Percentiles rank a stretch among this genome's conserved stretches.
These are phyloP conservation scores for Suillus spraguei DNA, from an alignment of 768 basidiomycete genomes.

Conservation along the genomic window DNA sequence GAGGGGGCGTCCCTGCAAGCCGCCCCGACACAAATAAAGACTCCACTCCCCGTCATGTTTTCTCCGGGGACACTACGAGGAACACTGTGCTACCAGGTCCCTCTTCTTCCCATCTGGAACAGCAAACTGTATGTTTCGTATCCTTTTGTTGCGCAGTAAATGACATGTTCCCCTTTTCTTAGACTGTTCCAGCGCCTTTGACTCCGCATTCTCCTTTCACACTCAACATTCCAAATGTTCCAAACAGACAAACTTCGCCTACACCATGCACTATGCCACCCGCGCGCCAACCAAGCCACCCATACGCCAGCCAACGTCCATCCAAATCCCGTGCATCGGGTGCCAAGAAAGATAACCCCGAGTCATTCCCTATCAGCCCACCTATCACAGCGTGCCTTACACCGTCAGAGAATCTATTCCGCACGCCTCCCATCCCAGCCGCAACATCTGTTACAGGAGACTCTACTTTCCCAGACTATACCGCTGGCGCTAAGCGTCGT, in stretches of 20 bases:
- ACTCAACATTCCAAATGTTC: slow-evolving; percentile 19
- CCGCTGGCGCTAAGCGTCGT: slow-evolving; percentile 69
- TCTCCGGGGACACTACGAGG: slow-evolving; percentile 22
- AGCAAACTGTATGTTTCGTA: slow-evolving; percentile 33
- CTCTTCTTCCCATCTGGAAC: slow-evolving; percentile 21
- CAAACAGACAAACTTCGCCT: slow-evolving; percentile 28
- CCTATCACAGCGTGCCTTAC: slow-evolving; percentile 26
- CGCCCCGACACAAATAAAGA: slow-evolving; percentile 25
- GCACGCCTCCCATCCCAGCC: slow-evolving; percentile 25
- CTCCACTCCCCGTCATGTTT: slow-evolving; percentile 17
- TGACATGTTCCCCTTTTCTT: slow-evolving; percentile 12
- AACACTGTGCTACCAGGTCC: slow-evolving; percentile 19
- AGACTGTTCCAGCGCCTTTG: slow-evolving; percentile 28
- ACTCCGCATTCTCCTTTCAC: slow-evolving; percentile 36
- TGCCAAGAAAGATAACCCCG: slow-evolving; percentile 32
- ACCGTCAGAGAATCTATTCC: slow-evolving; percentile 33
- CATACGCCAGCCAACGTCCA: slow-evolving; percentile 23
- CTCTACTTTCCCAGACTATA: slow-evolving; percentile 33
- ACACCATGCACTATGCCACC: slow-evolving; percentile 21
- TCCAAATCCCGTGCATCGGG: slow-evolving; percentile 32
- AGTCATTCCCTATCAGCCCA: slow-evolving; percentile 20
- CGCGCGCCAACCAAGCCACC: slow-evolving; percentile 19
- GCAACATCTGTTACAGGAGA: slow-evolving; percentile 33
- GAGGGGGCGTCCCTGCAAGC: slow-evolving; percentile 24
- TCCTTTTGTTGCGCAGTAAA: slow-evolving; percentile 2